Base-by-base conservation (phyloP, 1,284 basidiomycete genomes). In the Sanguinoderma infundibulare region DNA sequence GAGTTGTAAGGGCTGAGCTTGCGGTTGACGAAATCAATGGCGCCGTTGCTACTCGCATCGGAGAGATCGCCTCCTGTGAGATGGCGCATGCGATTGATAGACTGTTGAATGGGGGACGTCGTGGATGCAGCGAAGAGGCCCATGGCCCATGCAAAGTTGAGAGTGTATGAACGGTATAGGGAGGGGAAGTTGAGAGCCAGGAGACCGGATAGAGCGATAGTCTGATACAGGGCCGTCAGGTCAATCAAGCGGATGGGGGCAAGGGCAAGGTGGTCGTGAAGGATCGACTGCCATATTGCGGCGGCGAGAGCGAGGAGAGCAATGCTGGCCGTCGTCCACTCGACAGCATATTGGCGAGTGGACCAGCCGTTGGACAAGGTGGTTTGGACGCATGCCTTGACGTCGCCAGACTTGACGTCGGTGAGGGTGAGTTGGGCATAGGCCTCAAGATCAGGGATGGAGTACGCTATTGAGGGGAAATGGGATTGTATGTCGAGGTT, bases 291-390 rank as follows among this genome's bases (percentile, higher is more conserved):
- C 72, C 86, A 82, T 38, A 91, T 71, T 1, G 91, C 89, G 30
- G 87, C 83, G 32, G 91, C 70, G 44, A 94, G 78, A 1, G 90
- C 85, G 5, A 88, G 80, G 39, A 96, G 73, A 2, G 88, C 86
- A 55, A 97, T 75, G 24, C 81, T 87, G 26, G 85, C 91, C 5
- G 91, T 89, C 0, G 84, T 81, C 91, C 93, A 97, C 69, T 87
- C 83, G 14, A 95, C 95, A 2, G 84, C 87, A 4, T 77, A 73
- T 74, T 94, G 91, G 61, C 87, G 85, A 0, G 88, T 85, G 1
- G 94, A 93, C 85, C 90, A 90, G 10, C 96, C 96, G 72, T 98
- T 99, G 22, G 92, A 89, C 4, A 98, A 80, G 0, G 95, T 97
- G 8, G 95, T 87, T 74, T 97, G 95, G 3, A 98, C 83, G 69